Evolutionary conservation across 2,329 filamentous ascomycete genomes (phyloP), one percentile per base, ranked within the genome.

Genomic region (Scedosporium boydii): DNA sequence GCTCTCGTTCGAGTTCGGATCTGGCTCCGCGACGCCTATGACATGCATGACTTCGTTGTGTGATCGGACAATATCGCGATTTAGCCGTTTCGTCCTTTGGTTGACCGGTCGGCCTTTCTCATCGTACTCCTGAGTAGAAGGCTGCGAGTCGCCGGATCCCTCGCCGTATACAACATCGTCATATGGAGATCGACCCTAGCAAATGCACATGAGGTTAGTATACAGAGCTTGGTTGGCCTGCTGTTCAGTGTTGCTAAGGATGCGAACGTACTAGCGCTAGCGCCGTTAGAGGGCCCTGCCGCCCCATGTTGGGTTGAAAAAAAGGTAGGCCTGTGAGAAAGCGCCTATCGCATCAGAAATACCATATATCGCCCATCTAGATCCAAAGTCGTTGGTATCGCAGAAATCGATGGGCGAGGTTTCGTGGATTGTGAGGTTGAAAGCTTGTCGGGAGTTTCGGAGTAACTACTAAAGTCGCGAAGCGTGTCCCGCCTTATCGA

Each of bases 31-130:
- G 4, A 86, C 83, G 4, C 83, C 83, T 46, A 86, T 86, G 9
- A 85, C 82, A 18, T 80, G 76, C 83, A 86, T 86, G 3, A 86
- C 83, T 65, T 86, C 83, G 66, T 86, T 86, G 67, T 86, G 83
- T 9, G 83, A 79, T 60, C 83, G 77, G 27, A 86, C 82, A 38
- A 85, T 78, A 63, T 83, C 80, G 58, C 79, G 77, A 65, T 84
- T 85, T 65, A 84, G 78, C 12, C 75, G 74, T 67, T 80, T 82
- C 1, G 82, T 84, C 60, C 80, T 77, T 0, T 76, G 76, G 66
- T 86, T 86, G 59, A 82, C 68, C 3, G 83, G 81, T 9, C 83
- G 81, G 14, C 83, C 83, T 41, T 81, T 78, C 48, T 77, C 75
- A 66, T 86, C 83, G 66, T 82, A 85, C 57, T 79, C 71, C 68